A percentile compares a stretch with the other conserved stretches of the same genome.
Evolutionary conservation across 208 protist genomes (phyloP).

Genomic region (Angomonas ambiguus): DNA sequence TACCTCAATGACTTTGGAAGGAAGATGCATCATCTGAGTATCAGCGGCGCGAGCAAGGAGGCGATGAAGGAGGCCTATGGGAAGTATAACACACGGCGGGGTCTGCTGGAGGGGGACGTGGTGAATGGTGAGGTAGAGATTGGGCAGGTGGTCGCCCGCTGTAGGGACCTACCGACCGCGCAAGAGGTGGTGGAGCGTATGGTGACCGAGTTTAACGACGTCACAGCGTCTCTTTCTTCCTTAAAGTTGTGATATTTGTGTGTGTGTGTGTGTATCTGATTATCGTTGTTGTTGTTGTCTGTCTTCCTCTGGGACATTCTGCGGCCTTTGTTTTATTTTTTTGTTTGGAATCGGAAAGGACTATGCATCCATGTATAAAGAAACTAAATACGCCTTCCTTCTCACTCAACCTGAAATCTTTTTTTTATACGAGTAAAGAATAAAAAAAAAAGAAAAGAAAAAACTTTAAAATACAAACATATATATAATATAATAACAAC

Average conservation of each 20-base stretch:
- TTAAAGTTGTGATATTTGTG: conserved; percentile 17
- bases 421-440: conserved; percentile 4
- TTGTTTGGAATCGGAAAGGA: neutral
- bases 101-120: conserved; percentile 60
- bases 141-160: conserved; percentile 44
- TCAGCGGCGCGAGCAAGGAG: conserved; percentile 36
- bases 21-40: conserved; percentile 29
- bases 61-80: conserved; percentile 37
- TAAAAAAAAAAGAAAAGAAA: neutral
- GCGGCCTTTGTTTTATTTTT: neutral
- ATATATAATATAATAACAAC: too few relatives aligned
- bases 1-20: conserved; percentile 58
- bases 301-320: too few relatives aligned
- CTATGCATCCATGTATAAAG: neutral
- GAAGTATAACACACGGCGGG: conserved; percentile 33
- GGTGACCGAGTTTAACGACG: conserved; percentile 45
- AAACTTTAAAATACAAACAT: neutral
- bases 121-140: conserved; percentile 58
- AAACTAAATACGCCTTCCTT: neutral
- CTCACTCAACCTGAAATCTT: neutral
- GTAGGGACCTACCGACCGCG: conserved; percentile 29
- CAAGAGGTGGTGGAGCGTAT: conserved; percentile 42
- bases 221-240: conserved; percentile 16
- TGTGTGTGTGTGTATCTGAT: neutral
- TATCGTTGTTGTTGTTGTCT: neutral